A percentile compares a stretch with the other conserved stretches of the same genome.
These are phyloP conservation scores for Blastobotrys persicus DNA, from an alignment of 1,139 yeast genomes.

Conservation along the genomic window DNA sequence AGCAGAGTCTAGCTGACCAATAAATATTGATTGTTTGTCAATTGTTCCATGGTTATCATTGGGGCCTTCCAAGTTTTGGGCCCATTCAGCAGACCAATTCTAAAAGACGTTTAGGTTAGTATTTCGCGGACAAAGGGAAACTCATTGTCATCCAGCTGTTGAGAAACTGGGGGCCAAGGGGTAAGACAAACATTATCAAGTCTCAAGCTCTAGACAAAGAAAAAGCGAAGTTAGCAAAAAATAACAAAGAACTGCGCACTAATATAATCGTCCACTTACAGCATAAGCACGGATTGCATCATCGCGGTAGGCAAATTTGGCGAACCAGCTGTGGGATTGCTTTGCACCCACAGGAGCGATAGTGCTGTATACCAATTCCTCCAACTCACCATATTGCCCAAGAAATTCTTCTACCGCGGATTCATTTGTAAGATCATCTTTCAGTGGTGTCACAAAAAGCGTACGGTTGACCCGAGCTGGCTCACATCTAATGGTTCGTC, in stretches of 20 bases:
- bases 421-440: conserved; percentile 27
- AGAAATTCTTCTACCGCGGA: conserved; percentile 43
- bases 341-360: conserved; percentile 17
- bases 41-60: conserved; percentile 38
- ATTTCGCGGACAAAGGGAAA: too few species aligned
- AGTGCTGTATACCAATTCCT: conserved; percentile 47
- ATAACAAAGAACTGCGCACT: too few species aligned
- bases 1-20: conserved; percentile 63
- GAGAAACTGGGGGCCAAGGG: background rate
- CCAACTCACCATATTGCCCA: conserved; percentile 67
- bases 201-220: conserved; percentile 9
- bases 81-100: conserved; percentile 71
- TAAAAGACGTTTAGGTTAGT: too few species aligned
- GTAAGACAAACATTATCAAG: conserved; percentile 8
- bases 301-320: conserved; percentile 78
- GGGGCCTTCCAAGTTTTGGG: conserved; percentile 59
- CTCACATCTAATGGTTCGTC: conserved; percentile 80
- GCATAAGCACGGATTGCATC: conserved; percentile 91
- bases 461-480: conserved; percentile 90
- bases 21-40: conserved; percentile 70
- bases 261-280: too few species aligned
- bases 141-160: too few species aligned
- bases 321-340: conserved; percentile 60
- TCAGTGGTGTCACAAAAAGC: conserved; percentile 43
- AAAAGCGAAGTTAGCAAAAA: background rate